phyloP scores from a whole-genome alignment of 495 filamentous ascomycete genomes.

The Chlorociboria aeruginascens region DNA sequence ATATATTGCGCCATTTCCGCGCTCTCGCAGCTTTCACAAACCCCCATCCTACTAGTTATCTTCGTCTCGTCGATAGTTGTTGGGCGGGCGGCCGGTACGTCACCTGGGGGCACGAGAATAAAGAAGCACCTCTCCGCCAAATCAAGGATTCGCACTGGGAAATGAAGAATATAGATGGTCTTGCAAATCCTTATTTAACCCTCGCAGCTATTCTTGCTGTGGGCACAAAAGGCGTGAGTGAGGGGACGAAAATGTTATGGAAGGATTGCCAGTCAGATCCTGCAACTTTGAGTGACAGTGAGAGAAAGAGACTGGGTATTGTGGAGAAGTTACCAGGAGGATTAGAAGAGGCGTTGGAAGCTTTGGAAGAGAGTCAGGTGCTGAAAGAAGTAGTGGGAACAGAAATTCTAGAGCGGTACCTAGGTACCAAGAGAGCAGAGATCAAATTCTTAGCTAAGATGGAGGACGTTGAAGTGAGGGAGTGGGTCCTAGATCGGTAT shows the following conservation, averaged over 20 bases:
- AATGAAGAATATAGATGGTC: conserved; percentile 54
- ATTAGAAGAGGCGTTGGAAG: conserved; percentile 40
- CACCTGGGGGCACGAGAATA: conserved; percentile 66
- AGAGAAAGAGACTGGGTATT: conserved; percentile 43
- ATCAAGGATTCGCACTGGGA: conserved; percentile 57
- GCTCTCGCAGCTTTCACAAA: conserved; percentile 57
- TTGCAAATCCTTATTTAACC: conserved; percentile 63
- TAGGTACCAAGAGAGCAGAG: conserved; percentile 47
- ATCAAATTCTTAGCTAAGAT: conserved; percentile 26
- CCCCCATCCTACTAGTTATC: conserved; percentile 46
- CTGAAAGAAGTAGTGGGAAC: conserved; percentile 35
- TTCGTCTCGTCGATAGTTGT: conserved; percentile 46
- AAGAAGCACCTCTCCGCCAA: conserved; percentile 54
- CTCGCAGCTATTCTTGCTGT: conserved; percentile 53
- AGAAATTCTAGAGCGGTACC: conserved; percentile 45
- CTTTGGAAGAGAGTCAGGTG: conserved; percentile 31
- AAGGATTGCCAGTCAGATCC: conserved; percentile 49
- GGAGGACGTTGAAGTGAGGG: conserved; percentile 4
- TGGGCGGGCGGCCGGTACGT: conserved; percentile 72
- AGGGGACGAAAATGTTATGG: conserved; percentile 29
- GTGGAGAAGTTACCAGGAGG: conserved; percentile 35
- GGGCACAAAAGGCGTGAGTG: conserved; percentile 48
- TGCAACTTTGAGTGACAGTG: conserved; percentile 31
- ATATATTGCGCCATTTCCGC: conserved; percentile 49
- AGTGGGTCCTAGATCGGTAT: conserved; percentile 18